Conservation (phyloP, 208 protist genomes). For the Wallacemonas sp. region DNA sequence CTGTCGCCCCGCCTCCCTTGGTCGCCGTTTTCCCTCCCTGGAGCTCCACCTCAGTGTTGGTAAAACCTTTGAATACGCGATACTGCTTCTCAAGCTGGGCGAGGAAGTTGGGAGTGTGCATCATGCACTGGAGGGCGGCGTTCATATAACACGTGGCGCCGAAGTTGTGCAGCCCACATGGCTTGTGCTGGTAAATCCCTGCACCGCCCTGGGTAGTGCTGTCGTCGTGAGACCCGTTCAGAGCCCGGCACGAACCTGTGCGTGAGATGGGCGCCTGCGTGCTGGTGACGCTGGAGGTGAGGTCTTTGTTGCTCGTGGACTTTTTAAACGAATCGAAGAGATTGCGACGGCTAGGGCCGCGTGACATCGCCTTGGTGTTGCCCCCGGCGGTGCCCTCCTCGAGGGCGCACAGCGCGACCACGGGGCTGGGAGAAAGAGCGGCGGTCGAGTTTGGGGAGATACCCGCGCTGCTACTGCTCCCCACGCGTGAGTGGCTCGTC, state of each 20-base stretch:
- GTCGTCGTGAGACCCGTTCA: neutral
- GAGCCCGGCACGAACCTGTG: neutral
- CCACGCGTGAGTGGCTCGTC: no score
- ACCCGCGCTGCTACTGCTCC: neutral
- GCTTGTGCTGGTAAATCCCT: conserved; percentile 20
- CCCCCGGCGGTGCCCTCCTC: conserved; percentile 5
- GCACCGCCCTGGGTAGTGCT: neutral
- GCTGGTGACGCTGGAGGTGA: neutral
- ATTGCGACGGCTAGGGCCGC: neutral
- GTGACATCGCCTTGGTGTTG: neutral
- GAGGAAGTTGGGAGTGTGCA: conserved; percentile 55
- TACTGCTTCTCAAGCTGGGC: conserved; percentile 26
- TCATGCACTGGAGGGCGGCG: conserved; percentile 92
- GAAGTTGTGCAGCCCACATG: conserved; percentile 79
- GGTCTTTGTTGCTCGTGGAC: neutral
- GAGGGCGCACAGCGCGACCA: neutral
- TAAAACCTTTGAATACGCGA: conserved; percentile 18
- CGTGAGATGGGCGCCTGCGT: neutral
- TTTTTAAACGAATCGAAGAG: neutral
- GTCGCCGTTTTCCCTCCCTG: neutral
- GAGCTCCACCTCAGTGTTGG: conserved; percentile 17
- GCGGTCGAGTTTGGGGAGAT: no score
- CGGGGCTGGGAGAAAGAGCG: neutral
- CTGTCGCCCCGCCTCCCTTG: no score
- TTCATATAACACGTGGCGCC: conserved; percentile 98